A percentile compares a stretch with the other conserved stretches of the same genome.
Evolutionary conservation across 495 filamentous ascomycete species (phyloP).

Genomic region (Hypoxylon cercidicola): DNA sequence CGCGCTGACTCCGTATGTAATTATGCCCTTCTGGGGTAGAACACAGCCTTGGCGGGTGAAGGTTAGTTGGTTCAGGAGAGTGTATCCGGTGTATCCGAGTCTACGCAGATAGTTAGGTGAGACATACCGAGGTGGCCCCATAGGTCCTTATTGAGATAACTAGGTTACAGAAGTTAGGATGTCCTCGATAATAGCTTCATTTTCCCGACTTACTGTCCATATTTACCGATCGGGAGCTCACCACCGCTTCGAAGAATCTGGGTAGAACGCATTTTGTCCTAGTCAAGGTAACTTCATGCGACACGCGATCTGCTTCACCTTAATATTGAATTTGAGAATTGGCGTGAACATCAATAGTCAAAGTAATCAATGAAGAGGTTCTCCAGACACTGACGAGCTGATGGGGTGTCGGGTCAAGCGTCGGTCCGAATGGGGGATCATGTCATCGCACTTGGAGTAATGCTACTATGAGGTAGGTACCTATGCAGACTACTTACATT

Average conservation of each 20-base stretch:
- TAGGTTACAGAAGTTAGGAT: constrained; percentile 1
- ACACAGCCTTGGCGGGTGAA: constrained; percentile 8
- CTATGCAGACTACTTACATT: constrained; percentile 12
- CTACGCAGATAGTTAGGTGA: no score
- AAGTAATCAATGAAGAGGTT: no score
- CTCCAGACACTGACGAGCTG: no score
- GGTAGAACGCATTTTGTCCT: constrained; percentile 22
- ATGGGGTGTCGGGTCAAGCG: constrained; percentile 16
- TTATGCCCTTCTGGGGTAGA: constrained; percentile 60
- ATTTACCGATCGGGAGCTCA: constrained; percentile 33
- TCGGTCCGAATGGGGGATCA: constrained; percentile 10
- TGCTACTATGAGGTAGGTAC: no score
- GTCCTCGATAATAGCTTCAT: not conserved
- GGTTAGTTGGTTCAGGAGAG: not conserved
- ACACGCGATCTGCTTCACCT: no score
- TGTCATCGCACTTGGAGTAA: constrained; percentile 3
- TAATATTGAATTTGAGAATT: no score
- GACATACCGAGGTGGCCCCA: constrained; percentile 32
- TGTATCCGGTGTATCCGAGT: no score
- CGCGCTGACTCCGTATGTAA: constrained; percentile 56
- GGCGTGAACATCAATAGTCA: not conserved
- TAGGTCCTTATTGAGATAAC: constrained; percentile 35
- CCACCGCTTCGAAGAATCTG: constrained; percentile 28
- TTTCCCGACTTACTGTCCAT: constrained; percentile 28
- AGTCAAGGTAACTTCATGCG: no score